phyloP scores from a whole-genome alignment of 2,329 filamentous ascomycete species.

The Lasiodiplodia citricola region DNA sequence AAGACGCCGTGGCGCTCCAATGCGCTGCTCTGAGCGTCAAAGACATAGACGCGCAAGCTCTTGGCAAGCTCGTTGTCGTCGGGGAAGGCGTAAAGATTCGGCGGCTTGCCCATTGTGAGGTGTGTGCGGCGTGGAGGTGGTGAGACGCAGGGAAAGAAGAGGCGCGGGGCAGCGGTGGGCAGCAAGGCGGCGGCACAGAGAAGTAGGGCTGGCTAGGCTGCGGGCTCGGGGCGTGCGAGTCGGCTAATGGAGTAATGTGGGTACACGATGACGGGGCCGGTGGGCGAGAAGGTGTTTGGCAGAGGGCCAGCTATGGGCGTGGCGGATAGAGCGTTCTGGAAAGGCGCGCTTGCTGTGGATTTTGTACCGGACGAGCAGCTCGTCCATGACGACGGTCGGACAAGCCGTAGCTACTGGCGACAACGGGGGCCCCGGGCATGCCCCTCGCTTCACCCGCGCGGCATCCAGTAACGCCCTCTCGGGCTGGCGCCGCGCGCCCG shows the following conservation, averaged over 20 bases:
- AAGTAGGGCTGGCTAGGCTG: slow-evolving; percentile 13
- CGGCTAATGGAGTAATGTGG: slow-evolving; percentile 25
- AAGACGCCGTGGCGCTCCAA: slow-evolving; percentile 81
- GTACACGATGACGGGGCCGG: slow-evolving; percentile 24
- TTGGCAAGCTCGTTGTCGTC: slow-evolving; percentile 72
- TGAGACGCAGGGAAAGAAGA: slow-evolving; percentile 9
- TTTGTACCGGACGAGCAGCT: slow-evolving; percentile 15
- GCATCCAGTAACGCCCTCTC: background rate
- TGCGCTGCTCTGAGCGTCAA: slow-evolving; percentile 80
- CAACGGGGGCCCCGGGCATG: background rate
- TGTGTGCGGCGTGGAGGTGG: slow-evolving; percentile 12
- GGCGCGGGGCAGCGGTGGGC: slow-evolving; percentile 18
- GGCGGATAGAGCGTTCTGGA: slow-evolving; percentile 21
- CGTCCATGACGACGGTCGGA: slow-evolving; percentile 7
- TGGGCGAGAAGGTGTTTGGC: slow-evolving; percentile 7
- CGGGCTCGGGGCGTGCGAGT: slow-evolving; percentile 16
- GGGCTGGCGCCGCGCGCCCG: slow-evolving; percentile 4
- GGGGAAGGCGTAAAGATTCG: slow-evolving; percentile 80
- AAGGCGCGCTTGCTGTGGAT: slow-evolving; percentile 4
- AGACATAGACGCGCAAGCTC: slow-evolving; percentile 80
- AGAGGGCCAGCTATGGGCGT: slow-evolving; percentile 5
- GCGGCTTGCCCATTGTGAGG: slow-evolving; percentile 45
- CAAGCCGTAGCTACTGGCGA: background rate
- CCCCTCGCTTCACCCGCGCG: slow-evolving; percentile 20
- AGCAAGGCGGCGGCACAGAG: slow-evolving; percentile 2